A percentile compares a stretch with the other conserved stretches of the same genome.
Evolutionary conservation across 352 stramenopile genomes (phyloP).

Genomic region (Phytophthora pisi): DNA sequence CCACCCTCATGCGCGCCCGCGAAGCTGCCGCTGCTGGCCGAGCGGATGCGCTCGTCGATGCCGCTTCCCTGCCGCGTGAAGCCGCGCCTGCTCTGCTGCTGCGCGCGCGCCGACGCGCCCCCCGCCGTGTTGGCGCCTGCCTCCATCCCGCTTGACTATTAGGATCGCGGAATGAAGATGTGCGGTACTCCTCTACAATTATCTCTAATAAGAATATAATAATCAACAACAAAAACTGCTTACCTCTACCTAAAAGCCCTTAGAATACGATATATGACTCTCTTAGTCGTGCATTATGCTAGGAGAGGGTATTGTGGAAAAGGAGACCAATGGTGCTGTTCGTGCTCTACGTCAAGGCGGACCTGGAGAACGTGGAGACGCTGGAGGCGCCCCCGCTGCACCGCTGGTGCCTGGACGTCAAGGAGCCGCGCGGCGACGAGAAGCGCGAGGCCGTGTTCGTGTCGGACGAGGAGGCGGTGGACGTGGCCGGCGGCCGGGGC

Average conservation of each 20-base stretch:
- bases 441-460: slow-evolving; percentile 79
- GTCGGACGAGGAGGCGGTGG: slow-evolving; percentile 77
- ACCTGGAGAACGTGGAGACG: slow-evolving; percentile 87
- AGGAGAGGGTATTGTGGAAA: not conserved
- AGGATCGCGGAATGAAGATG: not conserved
- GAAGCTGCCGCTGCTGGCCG: slow-evolving; percentile 27
- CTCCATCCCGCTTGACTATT: slow-evolving; percentile 8
- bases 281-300: not conserved
- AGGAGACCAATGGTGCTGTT: slow-evolving; percentile 73
- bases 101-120: slow-evolving; percentile 12
- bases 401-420: slow-evolving; percentile 87
- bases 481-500: slow-evolving; percentile 75
- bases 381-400: slow-evolving; percentile 69
- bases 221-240: not conserved
- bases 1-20: slow-evolving; percentile 8
- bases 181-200: not conserved
- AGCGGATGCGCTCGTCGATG: slow-evolving; percentile 38
- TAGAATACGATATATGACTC: not conserved
- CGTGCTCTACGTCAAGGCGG: slow-evolving; percentile 88
- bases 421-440: slow-evolving; percentile 81
- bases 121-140: slow-evolving; percentile 11
- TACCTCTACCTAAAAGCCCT: not conserved
- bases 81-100: slow-evolving; percentile 3
- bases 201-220: not conserved
- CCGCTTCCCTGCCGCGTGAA: slow-evolving; percentile 17